A percentile compares a stretch with the other conserved stretches of the same genome.
phyloP scores from a whole-genome alignment of 257 asterid species.

The Coffea canephora region DNA sequence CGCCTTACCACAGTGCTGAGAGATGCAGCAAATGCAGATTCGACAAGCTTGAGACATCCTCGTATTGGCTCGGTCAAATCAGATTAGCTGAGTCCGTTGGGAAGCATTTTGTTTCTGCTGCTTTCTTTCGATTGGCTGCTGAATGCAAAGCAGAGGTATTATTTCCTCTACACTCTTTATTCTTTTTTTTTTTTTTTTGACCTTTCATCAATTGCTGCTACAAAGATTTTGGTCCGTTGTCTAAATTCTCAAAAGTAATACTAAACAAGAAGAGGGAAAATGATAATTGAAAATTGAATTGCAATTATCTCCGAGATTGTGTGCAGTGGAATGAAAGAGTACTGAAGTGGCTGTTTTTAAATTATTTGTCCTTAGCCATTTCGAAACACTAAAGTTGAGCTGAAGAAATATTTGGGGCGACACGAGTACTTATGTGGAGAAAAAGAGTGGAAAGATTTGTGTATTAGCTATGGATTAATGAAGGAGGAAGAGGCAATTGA shows the following conservation, averaged over 20 bases:
- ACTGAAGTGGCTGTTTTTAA: background rate
- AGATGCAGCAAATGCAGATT: conserved; percentile 82
- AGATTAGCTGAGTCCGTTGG: conserved; percentile 62
- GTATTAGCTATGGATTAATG: conserved; percentile 46
- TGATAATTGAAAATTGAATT: background rate
- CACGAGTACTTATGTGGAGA: conserved; percentile 47
- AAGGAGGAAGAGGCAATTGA: conserved; percentile 21
- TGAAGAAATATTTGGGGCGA: conserved; percentile 61
- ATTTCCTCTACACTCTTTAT: background rate
- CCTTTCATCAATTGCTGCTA: background rate
- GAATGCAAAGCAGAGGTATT: conserved; percentile 72
- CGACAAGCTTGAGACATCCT: conserved; percentile 63
- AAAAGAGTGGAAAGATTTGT: conserved; percentile 53
- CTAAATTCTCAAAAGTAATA: background rate
- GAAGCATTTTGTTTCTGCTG: conserved; percentile 59
- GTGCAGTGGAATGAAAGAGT: background rate
- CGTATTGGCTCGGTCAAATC: conserved; percentile 80
- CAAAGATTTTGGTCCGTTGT: background rate
- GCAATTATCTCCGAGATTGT: background rate
- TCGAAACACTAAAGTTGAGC: conserved; percentile 51
- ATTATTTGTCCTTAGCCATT: conserved; percentile 42
- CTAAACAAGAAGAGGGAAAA: background rate
- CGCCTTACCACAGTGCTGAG: conserved; percentile 63
- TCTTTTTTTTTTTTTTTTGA: background rate
- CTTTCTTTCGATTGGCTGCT: conserved; percentile 58